Base-by-base conservation (phyloP, 192 early-diverging fungal genomes). In the Chytriomyces hyalinus region DNA sequence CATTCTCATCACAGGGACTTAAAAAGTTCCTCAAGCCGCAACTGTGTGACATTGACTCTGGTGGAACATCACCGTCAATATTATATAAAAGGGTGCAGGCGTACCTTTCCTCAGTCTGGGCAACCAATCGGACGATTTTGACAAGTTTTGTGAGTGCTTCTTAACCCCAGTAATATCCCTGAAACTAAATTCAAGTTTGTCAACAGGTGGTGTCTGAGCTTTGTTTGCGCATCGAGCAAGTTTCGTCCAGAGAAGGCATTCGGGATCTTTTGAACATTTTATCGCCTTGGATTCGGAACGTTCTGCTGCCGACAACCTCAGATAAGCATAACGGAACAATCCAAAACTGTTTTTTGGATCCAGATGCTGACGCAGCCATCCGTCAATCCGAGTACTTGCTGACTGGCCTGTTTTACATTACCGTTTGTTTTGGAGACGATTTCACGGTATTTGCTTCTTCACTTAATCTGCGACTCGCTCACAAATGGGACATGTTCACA, bases 21-120 rank as follows among this genome's bases (percentile, higher is more conserved):
- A 45, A 50, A 20, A 66, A 49, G 85, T 80, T 20, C 70, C 73
- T 36, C 70, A 78, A 51, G 71, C 75, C 44, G 79, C 77, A 5
- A 71, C 81, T 77, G 86, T 36, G 36, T 87, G 75, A 65, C 84
- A 6, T 67, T 92, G 47, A 90, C 53, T 70, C 93, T 1, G 90
- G 93, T 6, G 82, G 86, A 17, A 92, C 89, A 62, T 87, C 87
- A 26, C 73, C 95, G 50, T 92, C 94, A 0, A 85, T 89, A 6
- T 89, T 95, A 22, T 96, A 94, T 82, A 93, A 94, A 48, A 87
- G 92, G 76, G 89, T 92, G 0, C 94, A 96, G 80, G 84, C 87
- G 43, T 78, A 86, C 4, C 78, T 93, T 15, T 95, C 93, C 0
- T 82, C 90, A 1, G 79, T 91, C 6, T 70, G 95, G 6, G 93